Conservation (phyloP, 768 basidiomycete genomes). For the Fomitopsis pulvina region DNA sequence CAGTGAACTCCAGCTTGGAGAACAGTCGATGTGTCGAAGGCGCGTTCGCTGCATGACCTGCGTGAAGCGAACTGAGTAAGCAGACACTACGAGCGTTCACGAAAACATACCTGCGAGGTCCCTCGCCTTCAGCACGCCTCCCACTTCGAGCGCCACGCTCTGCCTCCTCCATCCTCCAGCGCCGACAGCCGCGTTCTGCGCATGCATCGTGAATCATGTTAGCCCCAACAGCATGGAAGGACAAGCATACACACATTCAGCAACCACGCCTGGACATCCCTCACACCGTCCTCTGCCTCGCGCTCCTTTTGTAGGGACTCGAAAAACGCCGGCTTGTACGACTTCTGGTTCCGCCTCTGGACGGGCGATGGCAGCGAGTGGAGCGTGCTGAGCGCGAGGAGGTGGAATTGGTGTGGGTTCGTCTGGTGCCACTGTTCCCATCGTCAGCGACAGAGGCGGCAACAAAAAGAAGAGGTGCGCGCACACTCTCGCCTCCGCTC, state of each 20-base stretch:
- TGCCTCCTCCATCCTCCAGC: conserved; percentile 42
- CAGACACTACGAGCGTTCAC: conserved; percentile 17
- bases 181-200: background rate
- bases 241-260: conserved; percentile 18
- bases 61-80: background rate
- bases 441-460: background rate
- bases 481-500: conserved; percentile 55
- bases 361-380: conserved; percentile 87
- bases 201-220: background rate
- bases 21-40: conserved; percentile 40
- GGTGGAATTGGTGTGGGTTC: conserved; percentile 83
- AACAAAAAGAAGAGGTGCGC: conserved; percentile 15
- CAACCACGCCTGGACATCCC: conserved; percentile 55
- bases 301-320: conserved; percentile 49
- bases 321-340: conserved; percentile 86
- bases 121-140: conserved; percentile 49
- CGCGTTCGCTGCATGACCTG: background rate
- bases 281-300: conserved; percentile 53
- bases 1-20: conserved; percentile 42
- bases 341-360: conserved; percentile 67
- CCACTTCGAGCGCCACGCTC: conserved; percentile 50
- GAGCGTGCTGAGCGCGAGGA: conserved; percentile 75
- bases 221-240: background rate
- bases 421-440: conserved; percentile 52
- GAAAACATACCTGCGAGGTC: conserved; percentile 22